Conservation (phyloP, 495 filamentous ascomycete genomes). For the Letharia columbiana region DNA sequence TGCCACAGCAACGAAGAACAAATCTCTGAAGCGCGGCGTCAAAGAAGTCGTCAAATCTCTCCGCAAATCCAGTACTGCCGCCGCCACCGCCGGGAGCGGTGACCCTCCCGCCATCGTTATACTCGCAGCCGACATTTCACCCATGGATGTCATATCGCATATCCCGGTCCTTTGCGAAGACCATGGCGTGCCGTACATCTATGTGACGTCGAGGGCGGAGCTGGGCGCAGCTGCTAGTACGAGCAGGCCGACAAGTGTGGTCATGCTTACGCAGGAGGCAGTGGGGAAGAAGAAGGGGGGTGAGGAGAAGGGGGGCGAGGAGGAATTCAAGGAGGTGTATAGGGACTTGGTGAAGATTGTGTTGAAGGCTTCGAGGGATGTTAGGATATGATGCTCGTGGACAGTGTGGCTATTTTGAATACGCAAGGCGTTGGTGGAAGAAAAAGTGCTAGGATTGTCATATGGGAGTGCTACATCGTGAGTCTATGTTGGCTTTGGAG, state of each 20-base stretch:
- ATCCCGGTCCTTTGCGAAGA: constrained; percentile 96
- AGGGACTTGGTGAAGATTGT: constrained; percentile 22
- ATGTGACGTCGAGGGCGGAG: constrained; percentile 77
- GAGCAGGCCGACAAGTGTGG: constrained; percentile 90
- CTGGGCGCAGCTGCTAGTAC: constrained; percentile 85
- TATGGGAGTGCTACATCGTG: neutral
- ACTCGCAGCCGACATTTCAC: constrained; percentile 92
- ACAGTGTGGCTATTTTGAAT: neutral
- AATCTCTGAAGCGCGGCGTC: constrained; percentile 89
- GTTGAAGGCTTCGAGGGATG: constrained; percentile 18
- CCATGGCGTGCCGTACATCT: constrained; percentile 90
- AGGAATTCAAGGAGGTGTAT: constrained; percentile 20
- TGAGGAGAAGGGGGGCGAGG: constrained; percentile 40
- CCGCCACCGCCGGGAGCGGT: constrained; percentile 35
- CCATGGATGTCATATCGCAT: constrained; percentile 69
- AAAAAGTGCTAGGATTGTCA: neutral
- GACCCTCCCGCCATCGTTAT: constrained; percentile 67
- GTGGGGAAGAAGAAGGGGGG: constrained; percentile 41
- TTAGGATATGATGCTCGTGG: constrained; percentile 15
- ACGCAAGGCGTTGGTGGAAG: constrained; percentile 12
- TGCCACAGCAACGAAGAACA: constrained; percentile 51
- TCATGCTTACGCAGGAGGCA: constrained; percentile 60
- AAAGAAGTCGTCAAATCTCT: constrained; percentile 98
- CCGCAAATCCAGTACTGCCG: constrained; percentile 62
- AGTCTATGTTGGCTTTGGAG: neutral